Evolutionary conservation across 208 protist species (phyloP).

Genomic region (Kentomonas sorsogonicus): DNA sequence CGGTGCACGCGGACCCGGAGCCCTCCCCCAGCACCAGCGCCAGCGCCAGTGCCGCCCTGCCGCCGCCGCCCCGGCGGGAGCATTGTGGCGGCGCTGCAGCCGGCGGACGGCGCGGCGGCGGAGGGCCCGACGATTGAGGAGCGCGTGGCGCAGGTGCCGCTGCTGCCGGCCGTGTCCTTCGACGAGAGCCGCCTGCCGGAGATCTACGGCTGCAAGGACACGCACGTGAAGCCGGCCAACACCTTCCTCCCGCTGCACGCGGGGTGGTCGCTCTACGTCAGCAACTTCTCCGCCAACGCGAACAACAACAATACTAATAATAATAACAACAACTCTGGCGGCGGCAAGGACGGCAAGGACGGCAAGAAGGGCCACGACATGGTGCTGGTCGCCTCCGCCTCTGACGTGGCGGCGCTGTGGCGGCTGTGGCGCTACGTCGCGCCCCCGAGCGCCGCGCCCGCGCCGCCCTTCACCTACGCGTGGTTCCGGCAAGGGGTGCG

Average conservation of each 20-base stretch:
- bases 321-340: conserved; percentile 11
- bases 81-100: background rate
- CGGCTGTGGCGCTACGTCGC: conserved; percentile 70
- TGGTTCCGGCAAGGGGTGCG: conserved; percentile 82
- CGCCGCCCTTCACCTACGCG: conserved; percentile 72
- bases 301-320: conserved; percentile 62
- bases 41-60: background rate
- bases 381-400: conserved; percentile 61
- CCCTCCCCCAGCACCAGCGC: background rate
- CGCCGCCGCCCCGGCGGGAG: conserved; percentile 5
- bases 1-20: background rate
- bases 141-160: conserved; percentile 25
- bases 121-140: conserved; percentile 14
- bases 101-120: conserved; percentile 7
- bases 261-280: conserved; percentile 75
- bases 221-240: conserved; percentile 36
- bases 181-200: conserved; percentile 49
- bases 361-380: conserved; percentile 43
- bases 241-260: conserved; percentile 53
- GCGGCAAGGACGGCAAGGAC: background rate
- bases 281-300: too few relatives aligned
- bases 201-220: conserved; percentile 62
- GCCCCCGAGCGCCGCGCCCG: conserved; percentile 53
- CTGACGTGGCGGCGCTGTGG: conserved; percentile 78
- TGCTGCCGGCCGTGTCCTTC: conserved; percentile 23